Base-by-base conservation (phyloP, 1,284 basidiomycete genomes). In the Fistulina hepatica region DNA sequence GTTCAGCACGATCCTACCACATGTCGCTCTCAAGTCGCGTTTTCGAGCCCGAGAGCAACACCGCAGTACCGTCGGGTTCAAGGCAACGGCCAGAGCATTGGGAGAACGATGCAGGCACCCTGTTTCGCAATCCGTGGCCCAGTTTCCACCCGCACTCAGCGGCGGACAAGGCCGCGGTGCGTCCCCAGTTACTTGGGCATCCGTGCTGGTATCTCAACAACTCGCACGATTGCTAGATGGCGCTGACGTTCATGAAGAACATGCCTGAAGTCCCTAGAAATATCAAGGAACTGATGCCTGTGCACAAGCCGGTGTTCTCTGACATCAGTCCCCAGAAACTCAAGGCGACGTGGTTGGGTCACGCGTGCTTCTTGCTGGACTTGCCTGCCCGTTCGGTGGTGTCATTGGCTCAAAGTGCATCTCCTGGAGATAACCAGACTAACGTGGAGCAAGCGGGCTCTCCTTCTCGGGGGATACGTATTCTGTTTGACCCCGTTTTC, bases 401-500 rank as follows among this genome's bases (percentile, higher is more conserved):
- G n/a, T n/a, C n/a, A n/a, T n/a, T n/a, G n/a, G n/a, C n/a, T n/a
- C n/a, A n/a, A n/a, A n/a, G n/a, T n/a, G n/a, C n/a, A n/a, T n/a
- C n/a, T n/a, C n/a, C n/a, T n/a, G n/a, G n/a, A n/a, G n/a, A n/a
- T n/a, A n/a, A n/a, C n/a, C n/a, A n/a, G n/a, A n/a, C n/a, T n/a
- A n/a, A n/a, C n/a, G n/a, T n/a, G n/a, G 55, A 66, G 2, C 28
- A 16, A 8, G 47, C 52, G 6, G 42, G 44, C 7, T 15, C 52
- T 42, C n/a, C n/a, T n/a, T 26, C 57, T 2, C 59, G 77, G 25
- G 80, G 81, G 1, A 58, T 73, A 4, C 63, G 76, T 13, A 63
- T 84, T 12, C 56, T 85, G 10, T 79, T 81, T 45, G 81, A 85
- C 50, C 81, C 82, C 8, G 79, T 80, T 3, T 76, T 79, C 47